A percentile compares a stretch with the other conserved stretches of the same genome.
Evolutionary conservation across 2,329 filamentous ascomycete species (phyloP).

Genomic region (Fusarium pseudoanthophilum): DNA sequence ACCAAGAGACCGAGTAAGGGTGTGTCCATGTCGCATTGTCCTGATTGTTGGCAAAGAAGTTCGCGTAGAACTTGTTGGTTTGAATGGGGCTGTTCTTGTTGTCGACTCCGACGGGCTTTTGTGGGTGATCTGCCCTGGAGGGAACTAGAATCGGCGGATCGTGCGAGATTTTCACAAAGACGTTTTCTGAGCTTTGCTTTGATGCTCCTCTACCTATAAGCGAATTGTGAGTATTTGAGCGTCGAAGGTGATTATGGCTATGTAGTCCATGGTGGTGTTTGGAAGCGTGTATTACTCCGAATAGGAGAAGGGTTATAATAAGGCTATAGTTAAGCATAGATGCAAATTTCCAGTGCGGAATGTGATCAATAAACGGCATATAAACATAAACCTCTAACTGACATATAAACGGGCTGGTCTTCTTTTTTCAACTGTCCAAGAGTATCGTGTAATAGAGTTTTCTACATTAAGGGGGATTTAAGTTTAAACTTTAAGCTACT

Average conservation of each 20-base stretch:
- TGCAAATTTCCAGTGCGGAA: rapidly evolving
- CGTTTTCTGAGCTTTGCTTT: rapidly evolving
- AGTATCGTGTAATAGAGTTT: background rate
- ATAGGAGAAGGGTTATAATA: background rate
- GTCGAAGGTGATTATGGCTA: rapidly evolving
- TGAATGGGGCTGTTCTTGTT: background rate
- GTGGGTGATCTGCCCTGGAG: background rate
- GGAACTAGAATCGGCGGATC: background rate
- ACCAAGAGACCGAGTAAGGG: background rate
- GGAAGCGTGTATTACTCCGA: background rate
- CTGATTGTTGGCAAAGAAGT: background rate
- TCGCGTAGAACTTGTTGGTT: background rate
- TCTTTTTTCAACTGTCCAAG: background rate
- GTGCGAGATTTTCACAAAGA: background rate
- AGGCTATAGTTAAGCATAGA: rapidly evolving
- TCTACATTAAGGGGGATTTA: background rate
- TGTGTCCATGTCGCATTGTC: background rate
- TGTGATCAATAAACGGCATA: rapidly evolving
- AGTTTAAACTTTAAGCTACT: background rate
- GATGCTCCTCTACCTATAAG: rapidly evolving
- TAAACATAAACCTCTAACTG: rapidly evolving
- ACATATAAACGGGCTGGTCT: background rate
- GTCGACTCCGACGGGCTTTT: background rate
- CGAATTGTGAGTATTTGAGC: background rate
- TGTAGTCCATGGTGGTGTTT: background rate